Evolutionary conservation across 352 stramenopile species (phyloP).

Genomic region (Globisporangium viniferum): DNA sequence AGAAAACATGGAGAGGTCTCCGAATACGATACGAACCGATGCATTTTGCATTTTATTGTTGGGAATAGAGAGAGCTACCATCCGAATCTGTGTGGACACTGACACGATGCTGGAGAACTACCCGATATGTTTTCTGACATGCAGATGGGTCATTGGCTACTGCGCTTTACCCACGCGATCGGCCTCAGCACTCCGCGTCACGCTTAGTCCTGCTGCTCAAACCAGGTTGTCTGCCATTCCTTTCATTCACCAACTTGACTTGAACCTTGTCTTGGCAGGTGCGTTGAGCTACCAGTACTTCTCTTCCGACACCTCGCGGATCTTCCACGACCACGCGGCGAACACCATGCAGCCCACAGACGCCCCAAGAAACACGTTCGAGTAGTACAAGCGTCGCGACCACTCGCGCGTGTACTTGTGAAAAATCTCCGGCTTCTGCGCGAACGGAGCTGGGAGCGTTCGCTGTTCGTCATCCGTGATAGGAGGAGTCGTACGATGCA

Average conservation of each 20-base stretch:
- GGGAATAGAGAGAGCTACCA: not conserved
- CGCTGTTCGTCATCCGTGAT: not conserved
- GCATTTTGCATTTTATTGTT: not conserved
- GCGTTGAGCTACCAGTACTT: no score
- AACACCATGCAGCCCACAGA: not conserved
- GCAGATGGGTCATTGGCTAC: not conserved
- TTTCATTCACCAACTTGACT: not conserved
- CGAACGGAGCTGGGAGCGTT: not conserved
- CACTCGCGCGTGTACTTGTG: constrained; percentile 1
- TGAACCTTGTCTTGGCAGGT: no score
- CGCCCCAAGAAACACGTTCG: not conserved
- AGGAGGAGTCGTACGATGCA: not conserved
- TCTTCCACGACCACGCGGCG: not conserved
- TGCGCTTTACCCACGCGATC: not conserved
- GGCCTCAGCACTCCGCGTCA: not conserved
- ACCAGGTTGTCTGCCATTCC: not conserved
- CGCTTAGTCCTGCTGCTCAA: not conserved
- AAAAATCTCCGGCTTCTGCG: not conserved
- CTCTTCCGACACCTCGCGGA: not conserved
- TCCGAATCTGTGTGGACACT: not conserved
- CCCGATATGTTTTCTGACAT: not conserved
- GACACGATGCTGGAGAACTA: not conserved
- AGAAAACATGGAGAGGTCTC: not conserved
- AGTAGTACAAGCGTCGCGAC: not conserved
- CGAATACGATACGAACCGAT: not conserved